These are phyloP conservation scores for Geosiphon pyriformis DNA, from an alignment of 192 early-diverging fungal genomes.

Conservation along the genomic window DNA sequence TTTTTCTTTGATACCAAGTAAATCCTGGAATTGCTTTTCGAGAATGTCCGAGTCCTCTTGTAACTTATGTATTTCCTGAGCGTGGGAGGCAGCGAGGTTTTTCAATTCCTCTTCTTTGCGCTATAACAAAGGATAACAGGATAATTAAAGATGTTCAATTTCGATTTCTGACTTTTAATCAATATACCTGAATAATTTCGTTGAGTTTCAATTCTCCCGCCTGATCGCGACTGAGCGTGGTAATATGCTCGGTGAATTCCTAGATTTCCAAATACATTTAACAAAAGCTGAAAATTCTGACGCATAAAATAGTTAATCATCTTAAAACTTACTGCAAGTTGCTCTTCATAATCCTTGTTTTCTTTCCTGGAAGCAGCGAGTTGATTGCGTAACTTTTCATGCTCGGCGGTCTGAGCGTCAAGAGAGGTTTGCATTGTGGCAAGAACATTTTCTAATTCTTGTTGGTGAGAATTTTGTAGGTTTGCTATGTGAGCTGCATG, in stretches of 20 bases:
- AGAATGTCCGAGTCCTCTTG: too few species aligned
- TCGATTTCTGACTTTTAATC: not conserved
- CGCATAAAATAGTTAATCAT: not conserved
- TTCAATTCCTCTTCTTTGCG: constrained; percentile 19
- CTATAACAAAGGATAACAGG: not conserved
- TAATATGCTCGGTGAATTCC: constrained; percentile 12
- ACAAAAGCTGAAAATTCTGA: not conserved
- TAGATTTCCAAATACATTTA: not conserved
- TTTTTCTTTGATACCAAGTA: constrained; percentile 25
- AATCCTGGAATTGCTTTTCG: constrained; percentile 25
- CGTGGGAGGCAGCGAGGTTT: constrained; percentile 5
- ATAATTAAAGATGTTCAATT: not conserved
- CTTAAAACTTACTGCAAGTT: constrained; percentile 10
- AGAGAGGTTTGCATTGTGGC: not conserved
- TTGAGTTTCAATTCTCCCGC: not conserved
- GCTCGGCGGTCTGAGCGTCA: not conserved
- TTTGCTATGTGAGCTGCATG: not conserved
- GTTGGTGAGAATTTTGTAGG: constrained; percentile 6
- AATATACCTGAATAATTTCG: not conserved
- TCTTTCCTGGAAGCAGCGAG: constrained; percentile 4
- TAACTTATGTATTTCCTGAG: constrained; percentile 11
- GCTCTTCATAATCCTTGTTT: constrained; percentile 13
- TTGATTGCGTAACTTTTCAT: not conserved
- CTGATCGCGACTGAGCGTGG: not conserved
- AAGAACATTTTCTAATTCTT: constrained; percentile 7